These are phyloP conservation scores for Nigrograna mackinnonii DNA, from an alignment of 2,329 filamentous ascomycete species.

Conservation along the genomic window DNA sequence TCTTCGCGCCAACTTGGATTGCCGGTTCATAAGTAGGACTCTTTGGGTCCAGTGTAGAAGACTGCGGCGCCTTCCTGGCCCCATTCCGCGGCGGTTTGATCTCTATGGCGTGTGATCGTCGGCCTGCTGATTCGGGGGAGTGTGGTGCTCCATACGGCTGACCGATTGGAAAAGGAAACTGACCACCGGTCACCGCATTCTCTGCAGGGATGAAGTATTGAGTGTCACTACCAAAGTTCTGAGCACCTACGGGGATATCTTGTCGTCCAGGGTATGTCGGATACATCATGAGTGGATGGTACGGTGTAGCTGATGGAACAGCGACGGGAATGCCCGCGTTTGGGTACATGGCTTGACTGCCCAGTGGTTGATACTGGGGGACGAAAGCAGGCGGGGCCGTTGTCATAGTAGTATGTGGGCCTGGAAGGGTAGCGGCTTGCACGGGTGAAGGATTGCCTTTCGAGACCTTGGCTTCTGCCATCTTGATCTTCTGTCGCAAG, in stretches of 20 bases:
- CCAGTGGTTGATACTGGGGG: constrained; percentile 27
- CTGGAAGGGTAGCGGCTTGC: constrained; percentile 13
- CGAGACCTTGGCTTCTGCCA: constrained; percentile 17
- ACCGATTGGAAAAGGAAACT: not conserved
- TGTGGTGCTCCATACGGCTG: constrained; percentile 13
- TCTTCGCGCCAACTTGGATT: constrained; percentile 11
- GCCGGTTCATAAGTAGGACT: constrained; percentile 44
- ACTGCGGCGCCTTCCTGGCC: constrained; percentile 20
- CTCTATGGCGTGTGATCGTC: constrained; percentile 44
- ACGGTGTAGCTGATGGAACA: constrained; percentile 22
- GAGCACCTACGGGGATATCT: constrained; percentile 19
- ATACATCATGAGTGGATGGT: constrained; percentile 30
- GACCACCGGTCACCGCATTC: constrained; percentile 1
- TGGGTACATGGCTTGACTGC: constrained; percentile 25
- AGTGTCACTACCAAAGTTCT: constrained; percentile 21
- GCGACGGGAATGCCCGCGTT: constrained; percentile 5
- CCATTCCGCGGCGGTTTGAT: constrained; percentile 42
- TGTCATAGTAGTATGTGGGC: constrained; percentile 9
- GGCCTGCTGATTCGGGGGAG: constrained; percentile 35
- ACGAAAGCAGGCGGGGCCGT: constrained; percentile 18
- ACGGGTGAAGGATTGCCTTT: constrained; percentile 1
- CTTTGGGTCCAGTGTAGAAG: constrained; percentile 40
- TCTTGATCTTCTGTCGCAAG: constrained; percentile 37
- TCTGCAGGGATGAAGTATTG: constrained; percentile 7
- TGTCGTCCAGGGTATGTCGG: constrained; percentile 24